A percentile compares a stretch with the other conserved stretches of the same genome.
These are phyloP conservation scores for Pseudogymnoascus sp. DNA, from an alignment of 2,329 filamentous ascomycete genomes.

Conservation along the genomic window DNA sequence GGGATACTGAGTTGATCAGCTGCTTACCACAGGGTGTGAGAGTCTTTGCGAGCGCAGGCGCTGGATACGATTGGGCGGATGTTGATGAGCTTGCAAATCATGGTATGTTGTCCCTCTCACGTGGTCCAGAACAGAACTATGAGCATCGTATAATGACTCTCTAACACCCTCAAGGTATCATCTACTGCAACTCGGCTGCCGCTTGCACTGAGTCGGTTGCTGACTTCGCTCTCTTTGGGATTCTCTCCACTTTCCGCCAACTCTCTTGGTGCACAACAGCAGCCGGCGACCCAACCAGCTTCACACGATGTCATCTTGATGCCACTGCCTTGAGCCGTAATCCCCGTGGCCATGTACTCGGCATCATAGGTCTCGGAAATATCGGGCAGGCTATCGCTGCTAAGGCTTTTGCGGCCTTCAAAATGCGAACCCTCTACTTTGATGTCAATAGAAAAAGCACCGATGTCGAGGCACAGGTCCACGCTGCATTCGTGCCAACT, in stretches of 20 bases:
- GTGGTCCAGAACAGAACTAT: background rate
- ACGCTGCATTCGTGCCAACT: conserved; percentile 44
- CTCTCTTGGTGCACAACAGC: conserved; percentile 46
- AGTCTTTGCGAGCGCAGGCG: conserved; percentile 53
- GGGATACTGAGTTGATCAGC: conserved; percentile 51
- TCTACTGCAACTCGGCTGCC: conserved; percentile 65
- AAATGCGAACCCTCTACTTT: conserved; percentile 59
- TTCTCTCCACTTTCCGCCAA: conserved; percentile 62
- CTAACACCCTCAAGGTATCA: conserved; percentile 35
- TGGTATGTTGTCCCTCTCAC: conserved; percentile 27
- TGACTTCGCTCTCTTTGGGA: conserved; percentile 61
- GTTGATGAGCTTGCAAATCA: conserved; percentile 51
- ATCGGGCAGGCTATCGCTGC: conserved; percentile 55
- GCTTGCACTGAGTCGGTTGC: conserved; percentile 66
- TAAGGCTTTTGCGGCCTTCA: conserved; percentile 51
- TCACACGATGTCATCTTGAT: conserved; percentile 51
- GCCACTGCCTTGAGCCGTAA: conserved; percentile 56
- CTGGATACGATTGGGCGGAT: conserved; percentile 58
- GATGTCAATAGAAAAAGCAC: conserved; percentile 44
- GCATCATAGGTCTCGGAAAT: conserved; percentile 62
- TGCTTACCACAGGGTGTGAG: conserved; percentile 45
- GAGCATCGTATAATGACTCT: background rate
- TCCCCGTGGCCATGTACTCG: conserved; percentile 52
- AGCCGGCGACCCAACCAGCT: conserved; percentile 29
- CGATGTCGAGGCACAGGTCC: conserved; percentile 31